Conservation (phyloP, 257 asterid genomes). For the Solanum chilense region DNA sequence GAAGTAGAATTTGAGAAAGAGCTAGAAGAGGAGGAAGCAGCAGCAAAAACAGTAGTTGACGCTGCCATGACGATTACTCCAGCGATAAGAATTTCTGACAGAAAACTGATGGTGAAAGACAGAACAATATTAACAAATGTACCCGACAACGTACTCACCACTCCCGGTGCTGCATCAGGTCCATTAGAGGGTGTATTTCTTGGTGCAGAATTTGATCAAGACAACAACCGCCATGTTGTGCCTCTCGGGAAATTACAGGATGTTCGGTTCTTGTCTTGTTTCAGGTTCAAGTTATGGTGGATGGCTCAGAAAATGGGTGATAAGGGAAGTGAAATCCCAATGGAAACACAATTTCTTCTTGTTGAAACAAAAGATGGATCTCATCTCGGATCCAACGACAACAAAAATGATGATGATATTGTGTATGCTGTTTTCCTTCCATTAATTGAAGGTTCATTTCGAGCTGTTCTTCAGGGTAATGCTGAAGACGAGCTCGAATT, state of each 20-base stretch:
- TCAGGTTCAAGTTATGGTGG: constrained; percentile 89
- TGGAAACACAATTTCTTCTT: constrained; percentile 69
- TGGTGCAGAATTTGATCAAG: constrained; percentile 22
- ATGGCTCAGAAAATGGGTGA: constrained; percentile 92
- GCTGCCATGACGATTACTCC: constrained; percentile 22
- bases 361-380: constrained; percentile 53
- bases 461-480: constrained; percentile 74
- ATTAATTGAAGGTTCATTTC: constrained; percentile 59
- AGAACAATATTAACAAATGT: constrained; percentile 19
- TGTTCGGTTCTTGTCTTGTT: constrained; percentile 67
- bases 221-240: constrained; percentile 20
- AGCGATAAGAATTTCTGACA: constrained; percentile 9
- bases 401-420: constrained; percentile 24
- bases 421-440: constrained; percentile 65
- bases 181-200: constrained; percentile 32
- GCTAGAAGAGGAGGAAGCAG: not conserved
- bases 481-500: constrained; percentile 46
- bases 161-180: constrained; percentile 19
- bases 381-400: constrained; percentile 25
- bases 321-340: constrained; percentile 58
- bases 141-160: constrained; percentile 21
- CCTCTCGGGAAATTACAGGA: constrained; percentile 29
- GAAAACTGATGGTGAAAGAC: constrained; percentile 22
- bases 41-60: not conserved
- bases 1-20: constrained; percentile 4